phyloP scores from a whole-genome alignment of 1,284 basidiomycete species.

The Xerocomus amazonicus region DNA sequence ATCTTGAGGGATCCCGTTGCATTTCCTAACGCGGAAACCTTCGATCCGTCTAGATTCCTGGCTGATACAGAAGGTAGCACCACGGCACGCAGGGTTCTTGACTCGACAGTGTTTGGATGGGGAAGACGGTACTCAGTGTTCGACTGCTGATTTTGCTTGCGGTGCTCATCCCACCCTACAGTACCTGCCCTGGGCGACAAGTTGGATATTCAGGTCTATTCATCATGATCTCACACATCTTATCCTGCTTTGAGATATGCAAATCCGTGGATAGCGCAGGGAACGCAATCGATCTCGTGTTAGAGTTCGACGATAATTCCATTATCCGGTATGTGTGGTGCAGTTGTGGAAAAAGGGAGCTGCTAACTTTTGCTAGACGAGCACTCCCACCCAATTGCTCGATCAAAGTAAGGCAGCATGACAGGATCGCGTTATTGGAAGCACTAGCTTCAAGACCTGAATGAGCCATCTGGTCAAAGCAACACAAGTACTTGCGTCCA shows the following conservation, averaged over 20 bases:
- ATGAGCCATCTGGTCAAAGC: too few species aligned
- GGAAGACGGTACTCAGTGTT: not conserved
- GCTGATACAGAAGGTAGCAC: not conserved
- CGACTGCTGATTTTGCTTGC: not conserved
- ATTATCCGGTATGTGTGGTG: not conserved
- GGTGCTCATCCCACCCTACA: not conserved
- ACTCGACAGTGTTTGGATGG: conserved; percentile 1
- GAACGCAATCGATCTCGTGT: not conserved
- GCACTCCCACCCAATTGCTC: not conserved
- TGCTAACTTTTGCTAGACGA: not conserved
- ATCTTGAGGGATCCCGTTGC: conserved; percentile 13
- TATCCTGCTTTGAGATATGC: conserved; percentile 2
- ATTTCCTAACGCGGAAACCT: conserved; percentile 11
- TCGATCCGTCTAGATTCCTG: conserved; percentile 12
- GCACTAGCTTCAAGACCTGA: not conserved
- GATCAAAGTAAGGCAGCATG: not conserved
- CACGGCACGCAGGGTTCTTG: not conserved
- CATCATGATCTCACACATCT: conserved; percentile 1
- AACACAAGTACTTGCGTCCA: too few species aligned
- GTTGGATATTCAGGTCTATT: not conserved
- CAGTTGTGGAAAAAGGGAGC: too few species aligned
- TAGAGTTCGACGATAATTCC: not conserved
- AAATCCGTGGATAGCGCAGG: not conserved
- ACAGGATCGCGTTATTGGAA: not conserved
- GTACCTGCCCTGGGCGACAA: not conserved